A percentile compares a stretch with the other conserved stretches of the same genome.
These are phyloP conservation scores for Solidago caesia DNA, from an alignment of 129 eudicot species.

Conservation along the genomic window DNA sequence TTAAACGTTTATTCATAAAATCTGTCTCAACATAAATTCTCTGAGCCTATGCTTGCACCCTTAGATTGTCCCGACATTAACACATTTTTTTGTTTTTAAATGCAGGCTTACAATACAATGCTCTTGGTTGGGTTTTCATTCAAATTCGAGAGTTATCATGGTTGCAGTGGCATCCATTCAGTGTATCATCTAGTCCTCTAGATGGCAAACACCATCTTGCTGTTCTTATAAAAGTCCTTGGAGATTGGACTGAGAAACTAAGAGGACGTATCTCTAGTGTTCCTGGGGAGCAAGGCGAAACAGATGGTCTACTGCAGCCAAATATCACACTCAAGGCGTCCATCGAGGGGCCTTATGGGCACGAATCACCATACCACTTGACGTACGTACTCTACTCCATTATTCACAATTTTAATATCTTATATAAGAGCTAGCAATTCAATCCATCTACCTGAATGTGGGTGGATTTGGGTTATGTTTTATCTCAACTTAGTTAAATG, in stretches of 20 bases:
- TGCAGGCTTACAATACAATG: constrained; percentile 72
- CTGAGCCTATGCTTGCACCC: too few relatives aligned
- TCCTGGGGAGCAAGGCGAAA: constrained; percentile 28
- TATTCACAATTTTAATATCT: background rate
- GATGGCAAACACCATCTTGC: constrained; percentile 74
- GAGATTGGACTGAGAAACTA: constrained; percentile 77
- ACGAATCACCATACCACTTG: constrained; percentile 83
- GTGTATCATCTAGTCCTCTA: constrained; percentile 92
- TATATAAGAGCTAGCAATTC: too few relatives aligned
- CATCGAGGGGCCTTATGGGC: constrained; percentile 93
- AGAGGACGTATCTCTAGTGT: constrained; percentile 43
- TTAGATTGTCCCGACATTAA: background rate
- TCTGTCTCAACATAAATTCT: too few relatives aligned
- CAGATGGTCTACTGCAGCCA: constrained; percentile 28
- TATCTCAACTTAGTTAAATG: too few relatives aligned
- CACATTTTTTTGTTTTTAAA: background rate
- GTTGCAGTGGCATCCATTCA: constrained; percentile 96
- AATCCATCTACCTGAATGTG: too few relatives aligned
- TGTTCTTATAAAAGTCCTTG: constrained; percentile 80
- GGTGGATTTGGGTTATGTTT: too few relatives aligned
- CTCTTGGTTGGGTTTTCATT: constrained; percentile 79
- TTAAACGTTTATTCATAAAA: too few relatives aligned
- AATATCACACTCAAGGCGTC: constrained; percentile 50
- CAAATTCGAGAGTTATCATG: constrained; percentile 74
- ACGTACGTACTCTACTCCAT: constrained; percentile 41